Evolutionary conservation across 257 asterid species (phyloP), one percentile per base, ranked within the genome.

Genomic region (Solanum bulbocastanum): DNA sequence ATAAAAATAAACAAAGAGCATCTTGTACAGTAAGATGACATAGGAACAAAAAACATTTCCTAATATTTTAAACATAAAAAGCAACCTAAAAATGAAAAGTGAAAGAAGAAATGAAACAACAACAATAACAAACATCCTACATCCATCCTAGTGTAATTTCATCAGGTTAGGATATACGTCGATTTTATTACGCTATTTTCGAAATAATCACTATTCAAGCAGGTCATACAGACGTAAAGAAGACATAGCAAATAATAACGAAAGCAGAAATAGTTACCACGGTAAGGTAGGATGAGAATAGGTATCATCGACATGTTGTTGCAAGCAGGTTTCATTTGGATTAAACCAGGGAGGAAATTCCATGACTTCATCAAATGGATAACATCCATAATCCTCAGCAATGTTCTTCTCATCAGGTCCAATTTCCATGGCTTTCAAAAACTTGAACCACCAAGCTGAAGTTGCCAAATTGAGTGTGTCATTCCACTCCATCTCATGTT

Each of bases 401-500:
- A 90, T 92, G 46, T 83, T 91, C 39, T 89, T 83, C 37, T 85
- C 88, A 84, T 89, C 93, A 3, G 96, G 92, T 42, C 91, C 90
- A 66, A 90, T 89, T 89, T 97, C 99, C 94, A 91, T 95, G 1
- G 94, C 42, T 83, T 96, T 91, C 94, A 94, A 93, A 93, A 93
- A 96, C 88, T 96, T 92, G 89, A 91, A 94, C 99, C 99, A 96
- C 98, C 98, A 92, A 3, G 98, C 98, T 52, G 99, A 97, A 62
- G 93, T 93, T 58, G 93, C 95, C 89, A 94, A 88, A 91, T 95
- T 97, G 92, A 97, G 56, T 8, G 93, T 97, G 72, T 96, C 99
- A 91, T 95, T 94, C 99, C 98, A 96, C 91, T 96, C 99, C 92
- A 95, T 93, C 91, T 96, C 92, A 87, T 97, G 94, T 87, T 94